Base-by-base conservation (phyloP, 495 filamentous ascomycete genomes). In the Penicillium atrosanguineum region DNA sequence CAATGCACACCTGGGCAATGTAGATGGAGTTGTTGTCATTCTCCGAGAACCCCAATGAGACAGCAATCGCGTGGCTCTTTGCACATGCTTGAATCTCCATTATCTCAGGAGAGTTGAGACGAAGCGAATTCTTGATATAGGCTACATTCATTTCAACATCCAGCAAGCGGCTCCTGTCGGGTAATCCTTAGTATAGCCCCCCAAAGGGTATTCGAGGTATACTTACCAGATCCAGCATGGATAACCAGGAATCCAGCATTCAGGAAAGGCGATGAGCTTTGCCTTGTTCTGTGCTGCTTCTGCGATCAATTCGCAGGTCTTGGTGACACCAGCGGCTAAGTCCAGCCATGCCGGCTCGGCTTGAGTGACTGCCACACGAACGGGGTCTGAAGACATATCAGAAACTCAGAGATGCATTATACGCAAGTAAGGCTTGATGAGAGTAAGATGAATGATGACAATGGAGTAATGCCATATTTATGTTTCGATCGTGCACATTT, bases 311-410 rank as follows among this genome's bases (percentile, higher is more conserved):
- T 51, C 53, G 47, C 71, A 74, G 4, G 80, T 81, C 55, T 84
- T 85, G 4, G 60, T 51, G 9, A 84, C 70, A 4, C 71, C 67
- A 1, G 53, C 75, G 0, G 67, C 57, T 1, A 86, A 67, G 54
- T 85, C 76, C 0, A 84, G 64, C 78, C 80, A 83, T 8, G 61
- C 68, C 0, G 82, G 80, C 63, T 83, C 82, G 2, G 76, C 71
- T 56, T 83, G 78, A 11, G 66, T 71, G 28, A 72, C 76, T 0
- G 77, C 78, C n/a, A 80, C 77, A 6, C 67, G 63, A 12, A 74
- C 53, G 16, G 9, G 45, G 8, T 25, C n/a, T 19, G 3, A 29
- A 28, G 26, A 28, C 26, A 28, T 28, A 4, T 4, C 26, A 28
- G 7, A 28, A 28, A 28, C 7, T 28, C 26, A 28, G 26, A 7